These are phyloP conservation scores for Alternaria viburni DNA, from an alignment of 2,329 filamentous ascomycete genomes.

Conservation along the genomic window DNA sequence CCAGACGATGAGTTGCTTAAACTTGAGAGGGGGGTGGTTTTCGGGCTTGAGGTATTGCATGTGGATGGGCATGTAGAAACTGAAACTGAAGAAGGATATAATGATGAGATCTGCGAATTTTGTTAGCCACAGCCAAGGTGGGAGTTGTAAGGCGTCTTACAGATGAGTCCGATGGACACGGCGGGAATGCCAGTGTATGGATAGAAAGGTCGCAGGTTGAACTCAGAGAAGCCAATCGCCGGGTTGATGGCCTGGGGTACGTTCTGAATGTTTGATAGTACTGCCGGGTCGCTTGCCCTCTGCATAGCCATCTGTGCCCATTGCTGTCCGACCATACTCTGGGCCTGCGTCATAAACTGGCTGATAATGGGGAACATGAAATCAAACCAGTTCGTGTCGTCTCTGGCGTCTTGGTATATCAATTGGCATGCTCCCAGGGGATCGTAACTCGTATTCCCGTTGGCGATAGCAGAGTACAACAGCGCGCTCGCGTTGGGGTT, in stretches of 20 bases:
- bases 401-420: slow-evolving; percentile 62
- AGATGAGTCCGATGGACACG: slow-evolving; percentile 68
- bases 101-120: slow-evolving; percentile 62
- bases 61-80: slow-evolving; percentile 70
- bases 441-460: slow-evolving; percentile 65
- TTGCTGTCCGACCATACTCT: slow-evolving; percentile 55
- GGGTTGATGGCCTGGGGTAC: slow-evolving; percentile 63
- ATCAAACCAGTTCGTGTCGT: slow-evolving; percentile 60
- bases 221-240: slow-evolving; percentile 61
- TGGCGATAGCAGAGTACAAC: slow-evolving; percentile 61
- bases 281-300: slow-evolving; percentile 50
- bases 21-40: slow-evolving; percentile 64
- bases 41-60: slow-evolving; percentile 63
- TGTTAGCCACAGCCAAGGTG: background rate
- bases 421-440: slow-evolving; percentile 65
- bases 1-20: slow-evolving; percentile 65
- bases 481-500: slow-evolving; percentile 67
- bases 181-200: slow-evolving; percentile 63
- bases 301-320: slow-evolving; percentile 54
- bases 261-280: slow-evolving; percentile 52
- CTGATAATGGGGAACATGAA: slow-evolving; percentile 62
- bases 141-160: slow-evolving; percentile 8
- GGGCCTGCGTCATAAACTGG: slow-evolving; percentile 55
- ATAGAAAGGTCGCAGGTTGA: slow-evolving; percentile 66
- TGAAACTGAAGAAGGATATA: slow-evolving; percentile 70